Evolutionary conservation across 345 rosid genomes (phyloP).

Genomic region (Boechera divaricarpa): DNA sequence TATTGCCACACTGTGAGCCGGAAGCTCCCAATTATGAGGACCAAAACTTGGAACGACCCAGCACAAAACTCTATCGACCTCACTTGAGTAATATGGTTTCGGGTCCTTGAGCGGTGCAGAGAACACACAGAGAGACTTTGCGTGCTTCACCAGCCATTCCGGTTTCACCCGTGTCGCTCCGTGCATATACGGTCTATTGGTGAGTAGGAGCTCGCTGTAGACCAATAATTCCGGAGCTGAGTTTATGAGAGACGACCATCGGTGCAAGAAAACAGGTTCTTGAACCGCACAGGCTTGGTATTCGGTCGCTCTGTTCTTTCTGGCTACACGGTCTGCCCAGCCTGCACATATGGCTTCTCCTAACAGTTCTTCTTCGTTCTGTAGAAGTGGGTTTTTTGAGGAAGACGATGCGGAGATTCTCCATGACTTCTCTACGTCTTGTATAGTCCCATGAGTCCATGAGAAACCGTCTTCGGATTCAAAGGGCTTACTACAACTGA

Average conservation of each 20-base stretch:
- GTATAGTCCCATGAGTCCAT: conserved; percentile 76
- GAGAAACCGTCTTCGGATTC: conserved; percentile 54
- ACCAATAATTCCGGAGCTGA: conserved; percentile 89
- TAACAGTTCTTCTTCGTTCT: conserved; percentile 73
- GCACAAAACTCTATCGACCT: conserved; percentile 57
- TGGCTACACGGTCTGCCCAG: conserved; percentile 94
- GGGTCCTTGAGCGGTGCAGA: conserved; percentile 65
- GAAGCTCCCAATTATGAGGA: conserved; percentile 75
- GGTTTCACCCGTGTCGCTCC: conserved; percentile 79
- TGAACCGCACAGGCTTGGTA: conserved; percentile 76
- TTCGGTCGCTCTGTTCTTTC: conserved; percentile 56
- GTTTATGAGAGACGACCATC: conserved; percentile 66
- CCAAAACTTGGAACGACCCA: conserved; percentile 75
- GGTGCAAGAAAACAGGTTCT: conserved; percentile 79
- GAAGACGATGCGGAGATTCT: conserved; percentile 45
- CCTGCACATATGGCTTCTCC: conserved; percentile 92
- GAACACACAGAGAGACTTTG: conserved; percentile 59
- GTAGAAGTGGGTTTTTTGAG: conserved; percentile 53
- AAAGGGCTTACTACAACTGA: conserved; percentile 48
- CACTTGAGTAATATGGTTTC: conserved; percentile 65
- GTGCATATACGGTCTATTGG: conserved; percentile 82
- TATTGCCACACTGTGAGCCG: conserved; percentile 54
- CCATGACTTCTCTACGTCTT: conserved; percentile 79
- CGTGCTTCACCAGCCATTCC: conserved; percentile 81
- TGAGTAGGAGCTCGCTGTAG: conserved; percentile 70